These are phyloP conservation scores for Toxoplasma gondii DNA, from an alignment of 169 alveolate genomes.

Conservation along the genomic window DNA sequence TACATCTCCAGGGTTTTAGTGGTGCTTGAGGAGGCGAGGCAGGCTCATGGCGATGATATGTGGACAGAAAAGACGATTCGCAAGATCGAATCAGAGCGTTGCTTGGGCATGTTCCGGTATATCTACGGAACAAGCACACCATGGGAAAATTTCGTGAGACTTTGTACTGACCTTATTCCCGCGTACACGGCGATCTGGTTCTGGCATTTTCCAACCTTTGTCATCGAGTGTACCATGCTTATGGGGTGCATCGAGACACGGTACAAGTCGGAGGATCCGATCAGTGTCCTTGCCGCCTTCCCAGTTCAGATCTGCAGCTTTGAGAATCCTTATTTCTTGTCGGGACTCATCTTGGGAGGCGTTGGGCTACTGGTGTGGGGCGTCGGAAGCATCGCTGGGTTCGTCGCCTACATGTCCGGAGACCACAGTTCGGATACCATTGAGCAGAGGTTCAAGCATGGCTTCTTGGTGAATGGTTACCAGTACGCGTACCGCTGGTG, in stretches of 20 bases:
- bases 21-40: conserved; percentile 63
- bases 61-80: conserved; percentile 62
- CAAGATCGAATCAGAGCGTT: conserved; percentile 45
- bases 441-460: conserved; percentile 51
- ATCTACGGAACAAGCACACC: conserved; percentile 35
- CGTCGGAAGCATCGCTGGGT: conserved; percentile 55
- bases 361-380: conserved; percentile 60
- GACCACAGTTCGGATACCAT: conserved; percentile 53
- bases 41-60: conserved; percentile 62
- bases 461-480: conserved; percentile 68
- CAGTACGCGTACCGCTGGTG: conserved; percentile 62
- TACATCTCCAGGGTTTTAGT: conserved; percentile 45
- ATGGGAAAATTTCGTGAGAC: conserved; percentile 33
- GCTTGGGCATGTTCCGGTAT: conserved; percentile 67
- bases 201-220: conserved; percentile 66
- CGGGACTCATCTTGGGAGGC: conserved; percentile 55
- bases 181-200: conserved; percentile 67
- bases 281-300: conserved; percentile 50
- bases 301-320: conserved; percentile 62
- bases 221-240: conserved; percentile 64
- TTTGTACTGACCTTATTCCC: conserved; percentile 66
- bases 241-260: conserved; percentile 61
- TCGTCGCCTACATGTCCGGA: conserved; percentile 48
- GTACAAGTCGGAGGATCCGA: conserved; percentile 53
- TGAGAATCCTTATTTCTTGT: conserved; percentile 55